Evolutionary conservation across 352 stramenopile genomes (phyloP).

Genomic region (Pythium chondricola): DNA sequence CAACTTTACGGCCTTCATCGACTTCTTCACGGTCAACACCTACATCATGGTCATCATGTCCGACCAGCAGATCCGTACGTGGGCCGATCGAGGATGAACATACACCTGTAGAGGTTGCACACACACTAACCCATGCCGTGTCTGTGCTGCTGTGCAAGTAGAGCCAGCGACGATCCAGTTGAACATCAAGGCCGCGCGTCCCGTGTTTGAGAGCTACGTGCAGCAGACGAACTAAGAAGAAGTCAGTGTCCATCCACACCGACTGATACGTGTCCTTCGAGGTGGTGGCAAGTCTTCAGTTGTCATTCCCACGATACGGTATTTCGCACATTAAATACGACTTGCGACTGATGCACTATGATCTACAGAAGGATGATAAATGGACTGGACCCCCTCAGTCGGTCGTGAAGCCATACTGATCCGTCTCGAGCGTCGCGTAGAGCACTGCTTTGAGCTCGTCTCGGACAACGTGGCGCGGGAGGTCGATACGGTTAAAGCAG

Average conservation of each 20-base stretch:
- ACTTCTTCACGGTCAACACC: conserved; percentile 97
- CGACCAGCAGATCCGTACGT: conserved; percentile 84
- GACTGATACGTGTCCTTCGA: not conserved
- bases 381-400: too few relatives aligned
- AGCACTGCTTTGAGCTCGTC: conserved; percentile 59
- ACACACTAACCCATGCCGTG: not conserved
- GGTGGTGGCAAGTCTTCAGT: too few relatives aligned
- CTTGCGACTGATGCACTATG: too few relatives aligned
- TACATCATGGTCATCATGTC: conserved; percentile 99
- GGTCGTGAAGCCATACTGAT: conserved; percentile 59
- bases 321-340: too few relatives aligned
- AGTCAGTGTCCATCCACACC: too few relatives aligned
- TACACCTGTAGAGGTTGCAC: too few relatives aligned
- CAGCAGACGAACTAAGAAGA: conserved; percentile 90
- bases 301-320: too few relatives aligned
- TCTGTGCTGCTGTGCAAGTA: conserved; percentile 12
- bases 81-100: too few relatives aligned
- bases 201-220: conserved; percentile 96
- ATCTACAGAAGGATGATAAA: too few relatives aligned
- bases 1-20: conserved; percentile 99
- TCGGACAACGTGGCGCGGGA: conserved; percentile 89
- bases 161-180: conserved; percentile 93
- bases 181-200: conserved; percentile 95
- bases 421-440: conserved; percentile 36
- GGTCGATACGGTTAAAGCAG: conserved; percentile 86